These are phyloP conservation scores for Euphrasia confusa DNA, from an alignment of 257 asterid genomes.

Conservation along the genomic window DNA sequence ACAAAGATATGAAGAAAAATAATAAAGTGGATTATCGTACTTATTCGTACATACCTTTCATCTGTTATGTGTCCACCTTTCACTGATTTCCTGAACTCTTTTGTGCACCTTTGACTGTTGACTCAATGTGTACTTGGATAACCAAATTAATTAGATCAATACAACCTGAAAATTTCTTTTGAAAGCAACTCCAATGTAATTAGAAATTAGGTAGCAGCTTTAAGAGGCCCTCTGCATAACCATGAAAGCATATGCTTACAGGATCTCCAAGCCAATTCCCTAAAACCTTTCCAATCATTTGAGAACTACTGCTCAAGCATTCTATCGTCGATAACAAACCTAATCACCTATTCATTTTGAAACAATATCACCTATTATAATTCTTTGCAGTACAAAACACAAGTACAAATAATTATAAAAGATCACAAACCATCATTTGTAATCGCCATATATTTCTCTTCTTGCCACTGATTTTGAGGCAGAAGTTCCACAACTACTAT, in stretches of 20 bases:
- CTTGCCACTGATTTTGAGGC: conserved; percentile 86
- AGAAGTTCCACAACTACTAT: conserved; percentile 90
- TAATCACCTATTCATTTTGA: conserved; percentile 10
- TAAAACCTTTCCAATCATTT: conserved; percentile 16
- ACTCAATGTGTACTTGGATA: conserved; percentile 1
- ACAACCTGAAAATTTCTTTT: background rate
- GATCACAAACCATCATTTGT: conserved; percentile 70
- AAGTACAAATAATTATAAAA: conserved; percentile 7
- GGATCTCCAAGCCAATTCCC: conserved; percentile 1
- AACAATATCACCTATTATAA: conserved; percentile 7
- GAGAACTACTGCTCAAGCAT: conserved; percentile 6
- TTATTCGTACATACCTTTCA: conserved; percentile 2
- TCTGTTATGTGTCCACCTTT: background rate
- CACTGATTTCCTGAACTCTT: background rate
- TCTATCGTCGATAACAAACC: background rate
- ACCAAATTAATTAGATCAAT: background rate
- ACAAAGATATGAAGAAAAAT: too few relatives aligned
- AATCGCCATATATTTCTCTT: conserved; percentile 67
- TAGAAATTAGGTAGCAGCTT: background rate
- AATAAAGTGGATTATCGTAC: too few relatives aligned
- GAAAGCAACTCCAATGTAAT: conserved; percentile 7
- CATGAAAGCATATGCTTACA: conserved; percentile 6
- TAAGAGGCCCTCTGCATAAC: background rate
- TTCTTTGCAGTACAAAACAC: too few relatives aligned
- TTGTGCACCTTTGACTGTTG: background rate